Evolutionary conservation across 169 alveolate species (phyloP), one percentile per base, ranked within the genome.

Genomic region (Plasmodium billcollinsi): DNA sequence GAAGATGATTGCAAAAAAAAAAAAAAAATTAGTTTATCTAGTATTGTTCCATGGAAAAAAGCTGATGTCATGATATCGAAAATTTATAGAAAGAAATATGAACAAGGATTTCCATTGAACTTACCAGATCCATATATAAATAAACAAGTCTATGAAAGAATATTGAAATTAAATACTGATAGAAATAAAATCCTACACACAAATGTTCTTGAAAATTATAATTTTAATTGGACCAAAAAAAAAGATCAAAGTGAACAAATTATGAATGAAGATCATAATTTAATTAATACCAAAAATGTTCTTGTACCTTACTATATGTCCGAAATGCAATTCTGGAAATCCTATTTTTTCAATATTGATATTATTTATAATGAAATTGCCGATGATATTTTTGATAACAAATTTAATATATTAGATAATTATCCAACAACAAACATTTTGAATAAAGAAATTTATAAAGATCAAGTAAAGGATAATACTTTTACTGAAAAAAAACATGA

Each of bases 41-140:
- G 63, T 59, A 71, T 86, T 14, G 92, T 86, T 0, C 92, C 92
- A 33, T 86, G 92, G 92, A 86, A 86, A 86, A 86, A 86, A 54
- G 92, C 73, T 24, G 92, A 86, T 54, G 73, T 86, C 26, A 86
- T 86, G 92, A 54, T 86, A 24, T 86, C 92, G 2, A 86, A 86
- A 71, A 86, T 86, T 58, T 86, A 86, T 39, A 21, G 92, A 47
- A 86, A 71, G 49, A 86, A 86, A 86, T 86, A 59, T 52, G 62
- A 73, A 0, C 71, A 86, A 24, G 75, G 88, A 14, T 86, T 59
- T 52, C 92, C 92, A 2, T 8, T 86, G 8, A 59, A 86, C 49
- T 21, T 86, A 50, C 92, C 92, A 12, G 43, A 86, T 65, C 29
- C 39, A 3, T 26, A 86, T 59, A 47, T 86, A 61, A 86, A 86